Evolutionary conservation across 2,329 filamentous ascomycete species (phyloP), one percentile per base, ranked within the genome.

Genomic region (Rutstroemia sydowiana): DNA sequence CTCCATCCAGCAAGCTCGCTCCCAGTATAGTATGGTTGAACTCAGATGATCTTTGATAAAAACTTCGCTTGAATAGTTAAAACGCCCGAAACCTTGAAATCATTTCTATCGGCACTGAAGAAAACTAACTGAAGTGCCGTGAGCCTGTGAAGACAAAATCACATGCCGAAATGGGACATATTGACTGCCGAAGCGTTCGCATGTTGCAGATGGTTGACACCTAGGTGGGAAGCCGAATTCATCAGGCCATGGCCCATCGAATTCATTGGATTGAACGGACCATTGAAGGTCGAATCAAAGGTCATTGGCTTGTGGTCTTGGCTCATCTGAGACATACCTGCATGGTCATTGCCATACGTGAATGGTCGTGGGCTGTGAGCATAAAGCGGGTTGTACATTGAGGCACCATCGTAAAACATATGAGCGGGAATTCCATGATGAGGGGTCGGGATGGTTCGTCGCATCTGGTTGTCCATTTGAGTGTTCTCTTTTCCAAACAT

Each of bases 371-470:
- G 47, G 42, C 59, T 59, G n/a, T 61, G 55, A 37, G 54, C 58
- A 51, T 59, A 65, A 10, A 66, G 60, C 16, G 64, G 64, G 30
- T 66, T 66, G 18, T 53, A 54, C 20, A 54, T 55, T 9, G 48
- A 42, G 10, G 59, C 26, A 40, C 11, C 42, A 20, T 65, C 61
- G 36, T 61, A 56, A 42, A 61, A 63, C 20, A 61, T 45, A 18
- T 18, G 28, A 64, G 63, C 16, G 57, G 62, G 57, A 18, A 59
- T 64, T 30, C 59, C 53, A 47, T 61, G 59, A n/a, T 59, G 55
- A 30, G 56, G 51, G 43, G 55, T 50, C 20, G n/a, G n/a, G n/a
- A 52, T 44, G 16, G 55, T 46, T 48, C 58, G 56, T 32, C 56
- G 61, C 32, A 48, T 46, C 3, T 57, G 59, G 41, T 45, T 47